Conservation (phyloP, 164 flowering plant genomes). For the Buxus sempervirens region DNA sequence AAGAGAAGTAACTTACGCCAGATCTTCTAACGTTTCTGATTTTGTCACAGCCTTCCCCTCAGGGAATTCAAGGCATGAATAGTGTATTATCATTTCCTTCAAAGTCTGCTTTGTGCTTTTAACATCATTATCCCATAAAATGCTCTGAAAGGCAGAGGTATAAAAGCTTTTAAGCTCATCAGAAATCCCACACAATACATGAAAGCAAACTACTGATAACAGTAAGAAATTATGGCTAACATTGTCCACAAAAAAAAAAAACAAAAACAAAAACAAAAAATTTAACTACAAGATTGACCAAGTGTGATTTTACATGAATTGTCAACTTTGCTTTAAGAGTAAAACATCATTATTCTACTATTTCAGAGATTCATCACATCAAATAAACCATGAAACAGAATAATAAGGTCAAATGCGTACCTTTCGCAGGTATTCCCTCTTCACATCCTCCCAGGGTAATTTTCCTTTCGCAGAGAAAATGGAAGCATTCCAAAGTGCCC, state of each 20-base stretch:
- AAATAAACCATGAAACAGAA: neutral
- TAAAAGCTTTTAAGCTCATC: slow-evolving; percentile 4
- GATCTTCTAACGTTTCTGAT: slow-evolving; percentile 59
- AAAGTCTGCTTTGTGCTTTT: slow-evolving; percentile 85
- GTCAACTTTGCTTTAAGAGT: neutral
- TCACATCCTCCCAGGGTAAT: slow-evolving; percentile 74
- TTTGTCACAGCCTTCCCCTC: slow-evolving; percentile 75
- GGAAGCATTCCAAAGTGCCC: slow-evolving; percentile 95
- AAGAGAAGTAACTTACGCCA: slow-evolving; percentile 57
- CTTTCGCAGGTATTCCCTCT: slow-evolving; percentile 76
- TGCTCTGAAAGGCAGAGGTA: slow-evolving; percentile 48
- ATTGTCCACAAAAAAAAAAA: too few relatives aligned
- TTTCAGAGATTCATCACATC: neutral
- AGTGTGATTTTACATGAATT: too few relatives aligned
- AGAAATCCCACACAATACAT: neutral
- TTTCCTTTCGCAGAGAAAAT: slow-evolving; percentile 67
- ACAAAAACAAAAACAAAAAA: neutral
- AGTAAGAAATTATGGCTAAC: neutral
- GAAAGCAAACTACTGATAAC: neutral
- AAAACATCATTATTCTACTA: neutral
- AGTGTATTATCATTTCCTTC: slow-evolving; percentile 75
- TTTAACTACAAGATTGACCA: neutral
- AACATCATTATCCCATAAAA: slow-evolving; percentile 86
- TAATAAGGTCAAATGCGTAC: slow-evolving; percentile 24
- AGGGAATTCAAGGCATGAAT: slow-evolving; percentile 69